Evolutionary conservation across 331 rosid genomes (phyloP).

Genomic region (Spiraea crenata): DNA sequence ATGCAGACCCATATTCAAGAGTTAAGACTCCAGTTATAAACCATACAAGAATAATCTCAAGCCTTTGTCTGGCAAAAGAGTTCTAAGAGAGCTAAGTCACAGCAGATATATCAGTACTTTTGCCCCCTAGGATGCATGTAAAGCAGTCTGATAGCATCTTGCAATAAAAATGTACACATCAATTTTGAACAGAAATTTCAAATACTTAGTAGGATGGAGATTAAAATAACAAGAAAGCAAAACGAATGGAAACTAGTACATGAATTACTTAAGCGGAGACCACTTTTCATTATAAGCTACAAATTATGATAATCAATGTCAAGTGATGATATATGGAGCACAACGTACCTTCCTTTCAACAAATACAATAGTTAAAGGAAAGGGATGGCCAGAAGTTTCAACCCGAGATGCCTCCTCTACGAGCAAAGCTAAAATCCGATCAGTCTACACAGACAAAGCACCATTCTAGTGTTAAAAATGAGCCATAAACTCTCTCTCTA

Average conservation of each 20-base stretch:
- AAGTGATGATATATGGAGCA: not conserved
- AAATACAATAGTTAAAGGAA: constrained; percentile 77
- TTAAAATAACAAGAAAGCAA: not conserved
- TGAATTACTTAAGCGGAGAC: not conserved
- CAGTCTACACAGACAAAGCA: constrained; percentile 51
- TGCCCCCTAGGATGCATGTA: not conserved
- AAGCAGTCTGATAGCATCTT: not conserved
- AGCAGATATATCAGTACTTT: not conserved
- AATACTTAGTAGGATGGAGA: not conserved
- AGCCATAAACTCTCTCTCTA: not conserved
- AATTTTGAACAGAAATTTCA: not conserved
- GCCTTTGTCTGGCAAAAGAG: not conserved
- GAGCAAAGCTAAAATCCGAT: constrained; percentile 69
- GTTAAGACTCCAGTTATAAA: not conserved
- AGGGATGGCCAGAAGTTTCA: constrained; percentile 57
- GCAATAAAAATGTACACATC: not conserved
- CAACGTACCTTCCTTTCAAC: constrained; percentile 82
- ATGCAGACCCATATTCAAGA: constrained; percentile 25
- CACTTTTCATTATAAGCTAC: not conserved
- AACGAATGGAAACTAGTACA: not conserved
- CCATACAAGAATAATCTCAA: not conserved
- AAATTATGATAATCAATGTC: not conserved
- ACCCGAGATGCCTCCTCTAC: constrained; percentile 74
- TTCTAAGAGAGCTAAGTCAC: not conserved
- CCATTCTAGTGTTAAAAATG: constrained; percentile 17